Conservation (phyloP, 2,329 filamentous ascomycete species). For the Colletotrichum sp. region DNA sequence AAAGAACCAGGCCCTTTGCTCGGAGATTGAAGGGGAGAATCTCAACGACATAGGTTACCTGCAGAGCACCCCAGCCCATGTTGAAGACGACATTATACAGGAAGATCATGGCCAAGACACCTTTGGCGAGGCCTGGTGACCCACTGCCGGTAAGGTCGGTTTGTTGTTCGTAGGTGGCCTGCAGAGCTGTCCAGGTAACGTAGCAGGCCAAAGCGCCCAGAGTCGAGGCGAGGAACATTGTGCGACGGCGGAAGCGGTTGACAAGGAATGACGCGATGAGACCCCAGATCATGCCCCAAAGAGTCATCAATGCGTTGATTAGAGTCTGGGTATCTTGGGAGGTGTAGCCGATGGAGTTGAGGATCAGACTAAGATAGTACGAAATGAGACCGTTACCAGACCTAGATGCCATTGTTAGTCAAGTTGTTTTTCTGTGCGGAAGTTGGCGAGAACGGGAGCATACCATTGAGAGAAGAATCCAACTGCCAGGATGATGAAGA, state of each 20-base stretch:
- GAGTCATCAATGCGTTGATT: conserved; percentile 31
- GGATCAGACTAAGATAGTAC: conserved; percentile 42
- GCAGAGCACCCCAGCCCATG: conserved; percentile 43
- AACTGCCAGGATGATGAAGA: conserved; percentile 50
- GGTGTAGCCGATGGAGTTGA: conserved; percentile 34
- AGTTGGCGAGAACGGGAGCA: background rate
- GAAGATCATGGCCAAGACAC: conserved; percentile 39
- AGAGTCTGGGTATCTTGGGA: conserved; percentile 29
- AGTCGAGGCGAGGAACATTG: conserved; percentile 35
- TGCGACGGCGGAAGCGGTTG: conserved; percentile 19
- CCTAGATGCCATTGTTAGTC: background rate
- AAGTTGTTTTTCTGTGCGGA: background rate
- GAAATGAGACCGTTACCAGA: conserved; percentile 35
- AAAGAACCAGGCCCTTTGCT: conserved; percentile 31
- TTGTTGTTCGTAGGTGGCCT: conserved; percentile 24
- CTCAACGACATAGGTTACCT: conserved; percentile 49
- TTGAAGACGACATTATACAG: conserved; percentile 36
- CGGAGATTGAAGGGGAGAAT: conserved; percentile 45
- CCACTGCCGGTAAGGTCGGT: conserved; percentile 14
- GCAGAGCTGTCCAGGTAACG: conserved; percentile 22
- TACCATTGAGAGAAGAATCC: conserved; percentile 48
- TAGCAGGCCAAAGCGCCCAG: conserved; percentile 25
- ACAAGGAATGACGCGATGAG: conserved; percentile 36
- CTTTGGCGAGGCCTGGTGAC: conserved; percentile 11
- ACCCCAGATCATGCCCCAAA: conserved; percentile 22